Conservation (phyloP, 2,329 filamentous ascomycete species). For the Penicillium janthinellum region DNA sequence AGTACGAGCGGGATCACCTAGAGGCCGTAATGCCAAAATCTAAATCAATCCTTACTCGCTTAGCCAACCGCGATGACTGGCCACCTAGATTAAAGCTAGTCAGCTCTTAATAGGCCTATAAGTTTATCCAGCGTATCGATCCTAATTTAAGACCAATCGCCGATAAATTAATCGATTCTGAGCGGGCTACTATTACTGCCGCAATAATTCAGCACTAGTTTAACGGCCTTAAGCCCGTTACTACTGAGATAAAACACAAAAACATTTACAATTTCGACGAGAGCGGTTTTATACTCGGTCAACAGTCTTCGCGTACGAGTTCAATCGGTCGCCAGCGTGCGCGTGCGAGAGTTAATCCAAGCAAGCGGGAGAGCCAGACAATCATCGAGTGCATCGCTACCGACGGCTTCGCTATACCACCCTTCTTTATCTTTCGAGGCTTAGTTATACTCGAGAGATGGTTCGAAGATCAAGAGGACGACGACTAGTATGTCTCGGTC, state of each 20-base stretch:
- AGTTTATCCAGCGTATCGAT: neutral
- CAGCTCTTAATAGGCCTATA: neutral
- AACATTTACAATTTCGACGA: constrained; percentile 1
- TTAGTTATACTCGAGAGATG: neutral
- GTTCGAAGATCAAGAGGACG: neutral
- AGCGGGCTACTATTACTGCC: neutral
- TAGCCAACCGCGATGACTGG: neutral
- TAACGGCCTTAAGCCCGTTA: neutral
- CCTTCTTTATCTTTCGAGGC: neutral
- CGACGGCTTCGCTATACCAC: neutral
- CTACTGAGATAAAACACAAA: neutral
- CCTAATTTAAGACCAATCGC: neutral
- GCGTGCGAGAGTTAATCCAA: neutral
- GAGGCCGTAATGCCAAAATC: neutral
- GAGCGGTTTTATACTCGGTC: neutral
- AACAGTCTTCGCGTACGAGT: no score
- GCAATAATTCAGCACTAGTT: neutral
- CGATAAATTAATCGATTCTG: neutral
- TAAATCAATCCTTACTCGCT: neutral
- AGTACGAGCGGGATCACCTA: neutral
- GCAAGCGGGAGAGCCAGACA: neutral
- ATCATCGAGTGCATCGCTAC: neutral
- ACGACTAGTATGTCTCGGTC: neutral
- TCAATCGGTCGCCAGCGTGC: neutral
- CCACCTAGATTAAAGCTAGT: neutral